Evolutionary conservation across 2,329 filamentous ascomycete species (phyloP), one percentile per base, ranked within the genome.

Genomic region (Colletotrichum somersetense): DNA sequence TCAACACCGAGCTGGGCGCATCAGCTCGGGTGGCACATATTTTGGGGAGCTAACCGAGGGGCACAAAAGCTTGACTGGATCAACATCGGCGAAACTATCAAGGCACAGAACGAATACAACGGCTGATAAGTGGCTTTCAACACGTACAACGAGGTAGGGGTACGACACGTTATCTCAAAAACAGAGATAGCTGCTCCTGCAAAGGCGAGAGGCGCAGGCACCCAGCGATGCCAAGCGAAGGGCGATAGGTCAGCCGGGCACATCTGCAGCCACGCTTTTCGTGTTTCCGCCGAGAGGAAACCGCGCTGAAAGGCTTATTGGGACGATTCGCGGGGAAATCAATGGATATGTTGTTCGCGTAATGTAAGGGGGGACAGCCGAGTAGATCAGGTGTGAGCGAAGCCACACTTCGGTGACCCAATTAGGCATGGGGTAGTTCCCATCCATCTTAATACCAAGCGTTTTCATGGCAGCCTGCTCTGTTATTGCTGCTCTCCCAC

Each of bases 41-140:
- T 53, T 5, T 20, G 16, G n/a, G 56, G 44, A 35, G 40, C 72
- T 75, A 18, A 76, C 71, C 40, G 2, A 20, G 33, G 11, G 40
- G 2, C 5, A 11, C 5, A 59, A n/a, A 64, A 85, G 84, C 77
- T 86, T 68, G 84, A 86, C 69, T 86, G 80, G 73, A 79, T 85
- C 44, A 78, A 81, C 52, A 59, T 82, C 42, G 84, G 84, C 18
- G 78, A 85, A 14, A 80, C 80, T 14, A 80, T 84, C 35, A 74
- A 77, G 23, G 81, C 78, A 23, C 83, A 85, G 62, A 76, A 77
- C 56, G 75, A 76, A 23, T 77, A 85, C 8, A 85, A 85, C 48
- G 80, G 78, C 3, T 50, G 50, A 84, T 40, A 81, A 23, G 35
- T 7, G 20, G 20, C 26, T 12, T 30, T 66, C 38, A 33, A 44